Base-by-base conservation (phyloP, 192 early-diverging fungal species). In the Bifiguratus adelaidae region DNA sequence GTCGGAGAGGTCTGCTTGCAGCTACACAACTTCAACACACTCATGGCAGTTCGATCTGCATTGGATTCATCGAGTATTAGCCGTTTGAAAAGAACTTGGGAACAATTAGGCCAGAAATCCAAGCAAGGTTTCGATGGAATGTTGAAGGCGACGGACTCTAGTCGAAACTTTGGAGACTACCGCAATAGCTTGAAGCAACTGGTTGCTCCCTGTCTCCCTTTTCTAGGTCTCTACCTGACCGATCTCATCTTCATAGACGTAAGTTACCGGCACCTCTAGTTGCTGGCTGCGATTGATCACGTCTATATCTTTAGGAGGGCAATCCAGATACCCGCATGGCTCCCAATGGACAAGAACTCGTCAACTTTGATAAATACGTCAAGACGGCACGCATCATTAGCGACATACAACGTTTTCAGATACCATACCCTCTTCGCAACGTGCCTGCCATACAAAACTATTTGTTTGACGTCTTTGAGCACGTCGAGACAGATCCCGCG, bases 241-340 rank as follows among this genome's bases (percentile, higher is more conserved):
- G 89, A 92, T 43, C 58, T 92, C 53, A 89, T 85, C 0, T 92
- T 92, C 62, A 67, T 82, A 27, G 83, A n/a, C n/a, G n/a, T n/a
- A n/a, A n/a, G n/a, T n/a, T n/a, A n/a, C n/a, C n/a, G n/a, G n/a
- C n/a, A n/a, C n/a, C n/a, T n/a, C n/a, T n/a, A n/a, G n/a, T n/a
- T n/a, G n/a, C n/a, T n/a, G n/a, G n/a, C n/a, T n/a, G n/a, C n/a
- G n/a, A n/a, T n/a, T n/a, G n/a, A n/a, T n/a, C n/a, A n/a, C n/a
- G n/a, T n/a, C n/a, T n/a, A n/a, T n/a, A n/a, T n/a, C n/a, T n/a
- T n/a, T n/a, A 89, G 30, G 89, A 91, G 46, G 86, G 89, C 15
- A 91, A 86, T 58, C 62, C 79, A 30, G 76, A 91, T 50, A 56
- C 65, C 44, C 58, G 88, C 22, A 7, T 40, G 29, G 15, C 41